Evolutionary conservation across 176 grass and related monocot species (phyloP).

Genomic region (Bromus sterilis): DNA sequence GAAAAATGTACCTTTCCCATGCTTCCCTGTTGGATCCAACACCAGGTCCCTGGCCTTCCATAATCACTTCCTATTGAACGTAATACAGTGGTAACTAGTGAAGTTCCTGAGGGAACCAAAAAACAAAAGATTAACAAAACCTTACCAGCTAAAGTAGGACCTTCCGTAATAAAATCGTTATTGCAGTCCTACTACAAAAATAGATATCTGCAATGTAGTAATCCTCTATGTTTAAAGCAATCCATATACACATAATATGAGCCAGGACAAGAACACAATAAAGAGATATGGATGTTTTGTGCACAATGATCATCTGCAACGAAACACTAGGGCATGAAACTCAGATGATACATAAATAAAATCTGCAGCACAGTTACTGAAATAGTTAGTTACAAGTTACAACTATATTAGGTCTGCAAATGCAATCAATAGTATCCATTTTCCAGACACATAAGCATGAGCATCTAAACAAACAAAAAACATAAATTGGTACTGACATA

Average conservation of each 20-base stretch:
- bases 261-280: background rate
- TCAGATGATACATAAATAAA: background rate
- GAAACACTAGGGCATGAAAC: background rate
- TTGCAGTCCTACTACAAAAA: background rate
- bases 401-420: conserved; percentile 1
- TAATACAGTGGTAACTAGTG: conserved; percentile 68
- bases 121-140: background rate
- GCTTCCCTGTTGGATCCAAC: conserved; percentile 86
- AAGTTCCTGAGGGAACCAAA: conserved; percentile 52
- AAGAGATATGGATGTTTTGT: background rate
- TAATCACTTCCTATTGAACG: conserved; percentile 80
- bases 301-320: background rate
- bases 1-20: conserved; percentile 58
- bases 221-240: background rate
- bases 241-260: background rate
- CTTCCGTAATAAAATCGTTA: background rate
- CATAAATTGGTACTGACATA: conserved; percentile 9
- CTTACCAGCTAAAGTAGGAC: conserved; percentile 2
- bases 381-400: background rate
- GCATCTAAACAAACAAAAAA: conserved; percentile 7
- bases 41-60: conserved; percentile 69
- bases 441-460: background rate
- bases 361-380: background rate
- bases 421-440: background rate
- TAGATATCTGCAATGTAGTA: background rate